Evolutionary conservation across 148 eudicot species (phyloP), one percentile per base, ranked within the genome.

Genomic region (Nyssa sinensis): DNA sequence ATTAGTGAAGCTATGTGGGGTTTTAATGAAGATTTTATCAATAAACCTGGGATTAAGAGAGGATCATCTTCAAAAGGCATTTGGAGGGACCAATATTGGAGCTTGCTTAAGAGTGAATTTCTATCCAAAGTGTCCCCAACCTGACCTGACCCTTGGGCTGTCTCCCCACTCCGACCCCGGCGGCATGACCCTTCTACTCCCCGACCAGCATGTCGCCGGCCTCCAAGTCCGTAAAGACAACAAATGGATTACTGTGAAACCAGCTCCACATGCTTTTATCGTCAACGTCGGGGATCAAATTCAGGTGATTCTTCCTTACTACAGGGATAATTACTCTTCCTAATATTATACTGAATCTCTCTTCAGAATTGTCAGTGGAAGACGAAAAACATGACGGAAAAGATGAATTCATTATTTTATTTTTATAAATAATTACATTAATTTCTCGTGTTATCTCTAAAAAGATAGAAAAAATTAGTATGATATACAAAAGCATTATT

Each of bases 101-200:
- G 92, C 92, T 13, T 88, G 97, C 37, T 74, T 92, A 35, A 82
- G 98, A 73, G 86, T 82, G 3, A 92, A 90, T 62, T 94, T 76
- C 66, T 94, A 92, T 71, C 97, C 98, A 11, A 92, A 88, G 75
- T 94, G 98, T 71, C 98, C 98, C 0, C 98, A 94, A 71, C 97
- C 98, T 0, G 98, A 94, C 67, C 77, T 94, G 14, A 83, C 97
- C n/a, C 85, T 94, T 17, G 98, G 98, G 0, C 72, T 94, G 0
- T 90, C 97, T 7, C 60, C 98, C 0, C 98, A 94, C 70, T 94
- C 98, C 25, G 98, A 94, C 67, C 98, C 98, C 17, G 97, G 98
- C 55, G 98, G 97, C 23, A 69, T 94, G 84, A 94, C 98, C 68
- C 44, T 94, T 30, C 84, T 94, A 44, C 83, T 94, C 2, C 94